Evolutionary conservation across 1,284 basidiomycete species (phyloP).

Genomic region (Naganishia sp.): DNA sequence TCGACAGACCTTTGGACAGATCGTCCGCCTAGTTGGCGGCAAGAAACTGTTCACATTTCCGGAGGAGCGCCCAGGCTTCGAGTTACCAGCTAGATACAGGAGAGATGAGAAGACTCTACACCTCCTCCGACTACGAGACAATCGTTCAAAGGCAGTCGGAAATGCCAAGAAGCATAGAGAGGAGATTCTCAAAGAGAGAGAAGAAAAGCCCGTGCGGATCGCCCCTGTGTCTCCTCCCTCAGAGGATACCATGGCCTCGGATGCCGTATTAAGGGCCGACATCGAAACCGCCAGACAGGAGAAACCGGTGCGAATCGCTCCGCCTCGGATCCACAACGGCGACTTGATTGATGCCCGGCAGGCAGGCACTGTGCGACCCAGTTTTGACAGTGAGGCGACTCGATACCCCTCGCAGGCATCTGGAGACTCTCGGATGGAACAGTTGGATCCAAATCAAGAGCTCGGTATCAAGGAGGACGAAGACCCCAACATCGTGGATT

Average conservation of each 20-base stretch:
- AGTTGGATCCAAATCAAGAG: conserved; percentile 9
- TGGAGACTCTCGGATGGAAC: neutral
- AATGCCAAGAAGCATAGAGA: neutral
- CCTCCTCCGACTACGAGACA: neutral
- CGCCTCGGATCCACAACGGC: conserved; percentile 5
- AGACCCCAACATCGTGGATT: conserved; percentile 57
- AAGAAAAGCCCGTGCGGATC: neutral
- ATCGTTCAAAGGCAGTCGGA: neutral
- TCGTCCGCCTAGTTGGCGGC: neutral
- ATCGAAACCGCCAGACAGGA: conserved; percentile 4
- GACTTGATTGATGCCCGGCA: conserved; percentile 14
- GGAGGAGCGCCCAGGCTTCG: neutral
- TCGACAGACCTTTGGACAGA: neutral
- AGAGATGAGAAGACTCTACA: conserved; percentile 2
- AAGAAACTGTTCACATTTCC: neutral
- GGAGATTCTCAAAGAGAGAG: neutral
- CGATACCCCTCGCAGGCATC: neutral
- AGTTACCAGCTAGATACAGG: conserved; percentile 1
- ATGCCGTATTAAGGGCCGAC: neutral
- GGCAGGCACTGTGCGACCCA: neutral
- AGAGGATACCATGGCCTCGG: neutral
- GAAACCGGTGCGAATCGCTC: conserved; percentile 26
- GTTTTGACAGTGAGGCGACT: neutral
- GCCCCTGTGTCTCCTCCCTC: neutral
- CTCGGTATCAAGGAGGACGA: conserved; percentile 28